A percentile compares a stretch with the other conserved stretches of the same genome.
Evolutionary conservation across 345 rosid genomes (phyloP).

Genomic region (Mangifera indica): DNA sequence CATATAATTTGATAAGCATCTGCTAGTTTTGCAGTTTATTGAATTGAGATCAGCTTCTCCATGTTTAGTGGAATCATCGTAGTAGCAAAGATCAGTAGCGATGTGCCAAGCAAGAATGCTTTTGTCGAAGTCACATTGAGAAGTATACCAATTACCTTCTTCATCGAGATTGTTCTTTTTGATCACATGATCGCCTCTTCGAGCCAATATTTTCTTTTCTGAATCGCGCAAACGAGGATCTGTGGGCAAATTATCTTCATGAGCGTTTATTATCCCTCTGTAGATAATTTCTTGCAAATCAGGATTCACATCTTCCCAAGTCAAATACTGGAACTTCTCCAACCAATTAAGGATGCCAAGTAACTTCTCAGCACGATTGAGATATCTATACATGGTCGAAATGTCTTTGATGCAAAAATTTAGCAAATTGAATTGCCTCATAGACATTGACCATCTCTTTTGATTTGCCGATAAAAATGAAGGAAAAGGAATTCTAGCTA

Average conservation of each 20-base stretch:
- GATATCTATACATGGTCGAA: neutral
- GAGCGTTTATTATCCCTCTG: neutral
- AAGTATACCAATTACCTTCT: neutral
- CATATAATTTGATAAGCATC: neutral
- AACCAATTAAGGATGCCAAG: neutral
- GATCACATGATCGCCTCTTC: neutral
- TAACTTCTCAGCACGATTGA: neutral
- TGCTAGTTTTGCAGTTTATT: neutral
- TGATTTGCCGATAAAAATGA: neutral
- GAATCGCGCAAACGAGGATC: neutral
- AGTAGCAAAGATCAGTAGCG: neutral
- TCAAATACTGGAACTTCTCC: neutral
- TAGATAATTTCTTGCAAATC: neutral
- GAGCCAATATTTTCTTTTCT: neutral
- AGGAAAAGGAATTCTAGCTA: neutral
- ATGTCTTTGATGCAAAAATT: neutral
- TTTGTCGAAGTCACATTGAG: neutral
- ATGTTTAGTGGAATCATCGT: neutral
- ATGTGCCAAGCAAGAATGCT: neutral
- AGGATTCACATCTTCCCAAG: neutral
- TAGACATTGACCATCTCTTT: constrained; percentile 1
- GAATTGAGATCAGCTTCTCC: neutral
- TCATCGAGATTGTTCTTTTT: neutral
- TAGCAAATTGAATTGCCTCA: neutral
- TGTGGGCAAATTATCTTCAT: neutral